phyloP scores from a whole-genome alignment of 1,284 basidiomycete genomes.

The Ganoderma boninense region DNA sequence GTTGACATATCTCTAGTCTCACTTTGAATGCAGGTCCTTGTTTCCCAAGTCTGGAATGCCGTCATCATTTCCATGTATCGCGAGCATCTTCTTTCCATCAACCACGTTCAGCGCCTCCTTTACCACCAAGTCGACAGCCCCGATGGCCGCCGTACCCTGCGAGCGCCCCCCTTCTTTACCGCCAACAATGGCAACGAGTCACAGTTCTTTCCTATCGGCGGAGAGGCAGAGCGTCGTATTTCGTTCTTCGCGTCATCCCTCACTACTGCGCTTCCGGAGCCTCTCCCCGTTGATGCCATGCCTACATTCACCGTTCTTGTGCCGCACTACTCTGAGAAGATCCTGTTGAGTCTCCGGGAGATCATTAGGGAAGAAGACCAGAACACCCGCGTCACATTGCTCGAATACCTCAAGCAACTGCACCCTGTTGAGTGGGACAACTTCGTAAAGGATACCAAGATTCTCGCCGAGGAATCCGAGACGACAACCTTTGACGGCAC shows the following conservation, averaged over 20 bases:
- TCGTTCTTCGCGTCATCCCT: conserved; percentile 97
- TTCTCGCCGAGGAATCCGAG: conserved; percentile 90
- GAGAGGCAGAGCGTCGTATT: conserved; percentile 94
- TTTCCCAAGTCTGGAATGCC: conserved; percentile 98
- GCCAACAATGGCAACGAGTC: conserved; percentile 83
- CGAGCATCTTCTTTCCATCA: conserved; percentile 94
- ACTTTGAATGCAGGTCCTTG: conserved; percentile 70
- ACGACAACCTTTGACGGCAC: conserved; percentile 56
- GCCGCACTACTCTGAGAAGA: conserved; percentile 98
- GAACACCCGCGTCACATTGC: conserved; percentile 92
- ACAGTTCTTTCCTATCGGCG: conserved; percentile 93
- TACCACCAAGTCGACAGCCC: conserved; percentile 93
- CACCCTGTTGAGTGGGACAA: conserved; percentile 99
- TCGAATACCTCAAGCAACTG: conserved; percentile 98
- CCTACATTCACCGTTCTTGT: conserved; percentile 97
- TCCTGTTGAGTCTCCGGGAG: conserved; percentile 91
- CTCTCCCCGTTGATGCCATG: conserved; percentile 95
- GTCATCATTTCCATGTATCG: conserved; percentile 99
- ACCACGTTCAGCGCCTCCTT: conserved; percentile 92
- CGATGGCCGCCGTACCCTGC: conserved; percentile 89
- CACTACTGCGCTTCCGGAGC: conserved; percentile 92
- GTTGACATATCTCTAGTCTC: conserved; percentile 8
- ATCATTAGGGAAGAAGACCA: conserved; percentile 98
- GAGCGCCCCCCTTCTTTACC: conserved; percentile 96
- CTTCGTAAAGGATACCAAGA: conserved; percentile 99